Evolutionary conservation across 495 filamentous ascomycete species (phyloP), one percentile per base, ranked within the genome.

Genomic region (Trichoderma gamsii): DNA sequence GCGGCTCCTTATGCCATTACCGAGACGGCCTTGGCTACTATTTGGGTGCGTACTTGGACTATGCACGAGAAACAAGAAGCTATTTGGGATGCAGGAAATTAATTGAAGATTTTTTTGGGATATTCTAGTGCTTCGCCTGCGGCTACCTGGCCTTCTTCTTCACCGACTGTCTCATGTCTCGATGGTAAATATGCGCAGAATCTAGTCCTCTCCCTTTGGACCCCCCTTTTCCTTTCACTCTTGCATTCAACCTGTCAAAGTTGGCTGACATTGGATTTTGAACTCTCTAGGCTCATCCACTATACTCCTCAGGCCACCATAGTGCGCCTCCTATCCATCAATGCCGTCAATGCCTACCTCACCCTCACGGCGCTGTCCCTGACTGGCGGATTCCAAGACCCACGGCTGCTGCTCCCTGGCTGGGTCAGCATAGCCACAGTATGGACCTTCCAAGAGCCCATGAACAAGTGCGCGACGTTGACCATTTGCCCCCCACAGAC

Each of bases 111-210:
- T 32, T 32, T 11, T 61, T 13, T 27, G 68, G 65, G 66, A 93
- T 0, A 61, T 29, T 61, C 56, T 61, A 61, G 92, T 93, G 91
- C 81, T 85, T 82, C 75, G 88, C 90, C 76, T 92, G 90, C 49
- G 92, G 88, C 64, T 93, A 93, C 78, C 85, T 95, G 75, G 92
- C 90, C 67, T 95, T 93, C 77, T 90, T 92, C 79, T 94, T 95
- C 78, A 92, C 90, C 69, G 91, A 96, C 79, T 92, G 90, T 78
- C 88, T 95, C 74, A 96, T 96, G 92, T 92, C 89, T 70, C 87
- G 92, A 75, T 95, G 92, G 91, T 91, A 70, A n/a, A 81, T 38
- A 38, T 38, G 8, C 35, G 35, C 35, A 9, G 35, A 6, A 3
- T 38, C 35, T 38, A 38, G 0, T 80, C 52, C 63, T 59, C 41